Base-by-base conservation (phyloP, 1,284 basidiomycete species). In the Marasmius oreades region DNA sequence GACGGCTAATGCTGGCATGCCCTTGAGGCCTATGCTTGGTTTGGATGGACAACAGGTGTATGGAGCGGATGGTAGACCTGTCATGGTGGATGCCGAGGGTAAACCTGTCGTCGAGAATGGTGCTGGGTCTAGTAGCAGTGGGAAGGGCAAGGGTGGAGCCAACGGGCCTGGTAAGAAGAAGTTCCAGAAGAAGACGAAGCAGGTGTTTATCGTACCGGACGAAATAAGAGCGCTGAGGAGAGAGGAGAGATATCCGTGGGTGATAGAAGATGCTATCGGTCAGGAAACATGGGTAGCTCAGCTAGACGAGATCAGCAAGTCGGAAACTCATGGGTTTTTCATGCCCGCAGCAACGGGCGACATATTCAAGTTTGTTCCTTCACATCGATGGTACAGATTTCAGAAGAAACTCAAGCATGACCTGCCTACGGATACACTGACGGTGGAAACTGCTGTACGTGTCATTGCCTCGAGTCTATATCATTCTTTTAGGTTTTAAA, bases 161-260 rank as follows among this genome's bases (percentile, higher is more conserved):
- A 65, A 64, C 28, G 70, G 62, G 3, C 59, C 51, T 8, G 66
- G 59, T 62, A 88, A 85, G 75, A 88, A 87, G 72, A 83, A 85
- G 64, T 90, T 92, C 63, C 85, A 90, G 77, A 90, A 91, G 74
- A 93, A 93, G 76, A 93, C 90, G 34, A 78, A 80, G 58, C 91
- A 94, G 74, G 89, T 93, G 26, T 92, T 86, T 70, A 79, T 85
- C 55, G 84, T 88, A 3, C 78, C 84, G 0, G 86, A 90, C 48
- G 82, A 86, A 23, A 73, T 80, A 47, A 74, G 87, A 53, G 81
- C 86, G 72, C 75, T 93, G 63, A 77, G 88, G 66, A 81, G 80
- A 65, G 92, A 95, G 73, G 93, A 95, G 71, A 77, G 89, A 62
- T 90, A 89, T 69, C 92, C 93, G 1, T 95, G 92, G 93, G 85